phyloP scores from a whole-genome alignment of 345 rosid species.

The Viola odorata region DNA sequence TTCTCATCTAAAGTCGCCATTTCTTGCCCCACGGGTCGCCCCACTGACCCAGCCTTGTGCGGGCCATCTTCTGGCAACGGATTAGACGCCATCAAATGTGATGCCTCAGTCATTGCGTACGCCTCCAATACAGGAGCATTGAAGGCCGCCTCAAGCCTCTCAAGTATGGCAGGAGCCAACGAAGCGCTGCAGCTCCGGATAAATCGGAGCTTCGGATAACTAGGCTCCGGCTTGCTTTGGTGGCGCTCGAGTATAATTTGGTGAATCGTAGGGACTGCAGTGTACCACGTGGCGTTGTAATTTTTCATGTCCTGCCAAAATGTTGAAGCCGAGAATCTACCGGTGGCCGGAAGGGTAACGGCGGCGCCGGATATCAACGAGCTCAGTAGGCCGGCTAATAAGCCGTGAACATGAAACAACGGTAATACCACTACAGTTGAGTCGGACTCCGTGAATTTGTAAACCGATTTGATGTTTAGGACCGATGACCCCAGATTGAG shows the following conservation, averaged over 20 bases:
- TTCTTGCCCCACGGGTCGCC: conserved; percentile 78
- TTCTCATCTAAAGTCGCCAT: conserved; percentile 65
- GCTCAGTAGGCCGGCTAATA: conserved; percentile 67
- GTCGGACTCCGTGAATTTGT: conserved; percentile 63
- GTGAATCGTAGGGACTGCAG: conserved; percentile 86
- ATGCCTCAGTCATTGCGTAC: conserved; percentile 90
- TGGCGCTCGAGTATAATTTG: conserved; percentile 86
- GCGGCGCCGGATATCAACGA: conserved; percentile 74
- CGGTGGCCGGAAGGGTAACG: conserved; percentile 70
- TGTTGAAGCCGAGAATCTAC: conserved; percentile 76
- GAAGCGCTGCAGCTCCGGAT: conserved; percentile 91
- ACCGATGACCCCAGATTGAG: conserved; percentile 53
- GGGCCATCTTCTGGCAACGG: conserved; percentile 74
- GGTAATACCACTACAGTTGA: conserved; percentile 80
- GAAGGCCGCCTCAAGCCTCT: conserved; percentile 71
- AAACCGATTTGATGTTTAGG: conserved; percentile 58
- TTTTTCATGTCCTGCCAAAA: conserved; percentile 71
- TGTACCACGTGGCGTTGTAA: conserved; percentile 86
- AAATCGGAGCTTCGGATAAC: conserved; percentile 67
- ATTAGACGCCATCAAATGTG: conserved; percentile 74
- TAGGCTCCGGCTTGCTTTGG: conserved; percentile 43
- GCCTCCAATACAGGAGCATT: conserved; percentile 85
- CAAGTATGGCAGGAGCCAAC: conserved; percentile 64
- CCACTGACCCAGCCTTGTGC: conserved; percentile 82
- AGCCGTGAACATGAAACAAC: conserved; percentile 81